A percentile compares a stretch with the other conserved stretches of the same genome.
Evolutionary conservation across 192 early-diverging fungal species (phyloP).

Genomic region (Spizellomyces sp.): DNA sequence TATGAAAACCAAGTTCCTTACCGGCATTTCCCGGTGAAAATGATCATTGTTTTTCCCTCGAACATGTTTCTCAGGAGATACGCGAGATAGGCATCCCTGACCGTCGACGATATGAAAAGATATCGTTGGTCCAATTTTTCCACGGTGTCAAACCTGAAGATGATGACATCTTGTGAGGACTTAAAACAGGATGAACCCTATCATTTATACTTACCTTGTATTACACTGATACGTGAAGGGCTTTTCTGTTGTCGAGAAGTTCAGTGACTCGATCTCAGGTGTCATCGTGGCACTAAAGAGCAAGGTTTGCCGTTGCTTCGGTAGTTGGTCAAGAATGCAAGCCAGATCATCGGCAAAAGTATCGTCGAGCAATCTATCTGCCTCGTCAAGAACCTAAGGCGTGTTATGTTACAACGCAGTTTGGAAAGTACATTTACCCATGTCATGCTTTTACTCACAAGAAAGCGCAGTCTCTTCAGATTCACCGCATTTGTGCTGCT

Average conservation of each 20-base stretch:
- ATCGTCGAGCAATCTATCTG: constrained; percentile 84
- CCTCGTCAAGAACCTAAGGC: constrained; percentile 83
- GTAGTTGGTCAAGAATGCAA: constrained; percentile 75
- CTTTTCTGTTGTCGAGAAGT: constrained; percentile 27
- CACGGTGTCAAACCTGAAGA: constrained; percentile 62
- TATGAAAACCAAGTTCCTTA: neutral
- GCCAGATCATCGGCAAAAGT: constrained; percentile 85
- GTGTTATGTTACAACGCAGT: neutral
- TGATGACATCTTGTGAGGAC: neutral
- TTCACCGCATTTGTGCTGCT: constrained; percentile 73
- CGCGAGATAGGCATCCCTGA: constrained; percentile 85
- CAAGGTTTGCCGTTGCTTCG: constrained; percentile 86
- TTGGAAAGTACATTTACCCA: neutral
- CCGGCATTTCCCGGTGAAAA: constrained; percentile 85
- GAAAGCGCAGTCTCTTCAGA: constrained; percentile 73
- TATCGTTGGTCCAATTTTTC: constrained; percentile 85
- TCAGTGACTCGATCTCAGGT: constrained; percentile 76
- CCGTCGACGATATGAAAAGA: constrained; percentile 89
- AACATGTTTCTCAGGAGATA: constrained; percentile 74
- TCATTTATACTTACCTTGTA: constrained; percentile 26
- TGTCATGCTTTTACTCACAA: constrained; percentile 51
- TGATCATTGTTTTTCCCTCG: constrained; percentile 83
- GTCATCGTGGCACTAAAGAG: constrained; percentile 98
- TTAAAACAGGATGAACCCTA: too few species aligned
- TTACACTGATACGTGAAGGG: constrained; percentile 55